Evolutionary conservation across 805 yeast species (phyloP), one percentile per base, ranked within the genome.

Genomic region (Metschnikowia cerradonensis): DNA sequence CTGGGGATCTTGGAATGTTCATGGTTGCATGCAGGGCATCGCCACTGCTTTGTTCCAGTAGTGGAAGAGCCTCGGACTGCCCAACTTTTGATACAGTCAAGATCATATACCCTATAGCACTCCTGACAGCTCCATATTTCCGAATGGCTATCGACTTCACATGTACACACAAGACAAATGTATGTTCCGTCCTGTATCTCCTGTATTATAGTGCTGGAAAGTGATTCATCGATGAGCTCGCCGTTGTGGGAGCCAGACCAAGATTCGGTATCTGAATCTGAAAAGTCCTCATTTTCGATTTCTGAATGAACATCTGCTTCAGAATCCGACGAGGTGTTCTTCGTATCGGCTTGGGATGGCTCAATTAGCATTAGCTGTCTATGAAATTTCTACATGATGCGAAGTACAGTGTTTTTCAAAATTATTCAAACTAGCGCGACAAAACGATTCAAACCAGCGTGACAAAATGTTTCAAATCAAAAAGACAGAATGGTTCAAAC

Each of bases 61-160:
- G 88, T 84, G 6, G 88, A 79, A 2, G 87, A 80, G 4, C 91
- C 91, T 53, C 87, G 76, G 22, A 71, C 66, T 2, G 96, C 92
- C 99, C 99, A 94, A 56, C 85, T 89, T 45, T 79, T 71, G 41
- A 90, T 86, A 70, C 99, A 92, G 13, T 82, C 83, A 41, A 90
- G 72, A 64, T 92, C 97, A 63, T 89, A 92, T 1, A 87, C 96
- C 52, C 97, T 73, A 62, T 71, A 86, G 64, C 99, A 92, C 26
- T 75, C 71, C 6, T 68, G 65, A 65, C 99, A 92, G 6, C 90
- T 78, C 94, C 96, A 94, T 48, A 90, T 75, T 42, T 75, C 70
- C 20, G 90, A 82, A 11, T 73, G 68, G 3, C 80, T 74, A 47
- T 83, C 88, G 52, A 92, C 77, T 55, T 89, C 92, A 35, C 87